A percentile compares a stretch with the other conserved stretches of the same genome.
Evolutionary conservation across 805 yeast genomes (phyloP).

Genomic region (Saturnispora kantuleensis): DNA sequence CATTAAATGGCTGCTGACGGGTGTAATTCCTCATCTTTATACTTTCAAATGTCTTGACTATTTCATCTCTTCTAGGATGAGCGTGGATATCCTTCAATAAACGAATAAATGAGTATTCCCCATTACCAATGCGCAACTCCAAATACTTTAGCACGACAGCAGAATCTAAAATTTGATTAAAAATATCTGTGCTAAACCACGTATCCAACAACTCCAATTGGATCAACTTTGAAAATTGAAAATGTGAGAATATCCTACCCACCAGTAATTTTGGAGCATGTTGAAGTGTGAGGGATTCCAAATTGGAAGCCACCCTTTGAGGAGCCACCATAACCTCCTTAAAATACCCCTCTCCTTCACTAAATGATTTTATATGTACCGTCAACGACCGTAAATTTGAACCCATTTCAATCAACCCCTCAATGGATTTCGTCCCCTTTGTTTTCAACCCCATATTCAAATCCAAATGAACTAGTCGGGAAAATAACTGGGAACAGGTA

Average conservation of each 20-base stretch:
- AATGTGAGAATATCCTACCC: conserved; percentile 5
- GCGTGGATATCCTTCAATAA: background rate
- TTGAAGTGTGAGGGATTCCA: background rate
- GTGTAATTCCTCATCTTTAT: background rate
- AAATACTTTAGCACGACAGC: background rate
- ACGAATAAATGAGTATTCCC: background rate
- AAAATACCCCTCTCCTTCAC: background rate
- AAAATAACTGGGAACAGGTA: conserved; percentile 5
- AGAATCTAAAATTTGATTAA: background rate
- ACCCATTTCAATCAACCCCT: conserved; percentile 5
- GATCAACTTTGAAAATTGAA: background rate
- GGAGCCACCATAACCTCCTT: background rate
- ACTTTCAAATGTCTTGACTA: background rate
- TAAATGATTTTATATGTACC: background rate
- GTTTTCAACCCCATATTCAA: conserved; percentile 1
- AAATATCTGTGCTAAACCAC: background rate
- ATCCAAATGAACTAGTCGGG: background rate
- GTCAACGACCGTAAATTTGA: background rate
- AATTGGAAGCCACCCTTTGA: background rate
- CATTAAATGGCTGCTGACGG: background rate
- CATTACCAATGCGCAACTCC: background rate
- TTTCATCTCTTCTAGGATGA: background rate
- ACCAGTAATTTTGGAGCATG: conserved; percentile 1
- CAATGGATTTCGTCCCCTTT: conserved; percentile 9
- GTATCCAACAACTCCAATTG: background rate